A percentile compares a stretch with the other conserved stretches of the same genome.
phyloP scores from a whole-genome alignment of 2,329 filamentous ascomycete species.

The Stylonectria norvegica region DNA sequence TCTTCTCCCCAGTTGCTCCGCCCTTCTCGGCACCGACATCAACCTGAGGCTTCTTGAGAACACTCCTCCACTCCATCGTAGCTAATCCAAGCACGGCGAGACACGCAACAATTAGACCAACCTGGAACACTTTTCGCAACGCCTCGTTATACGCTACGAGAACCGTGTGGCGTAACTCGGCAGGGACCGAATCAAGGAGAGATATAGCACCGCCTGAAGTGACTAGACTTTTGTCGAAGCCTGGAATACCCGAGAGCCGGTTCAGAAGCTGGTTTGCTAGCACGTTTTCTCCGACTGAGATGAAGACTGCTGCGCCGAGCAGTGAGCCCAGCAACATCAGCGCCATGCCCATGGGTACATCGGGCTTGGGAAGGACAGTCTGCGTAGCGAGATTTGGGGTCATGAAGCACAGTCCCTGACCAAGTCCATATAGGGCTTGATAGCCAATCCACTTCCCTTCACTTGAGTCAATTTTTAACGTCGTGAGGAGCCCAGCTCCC shows the following conservation, averaged over 20 bases:
- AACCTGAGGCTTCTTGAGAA: background rate
- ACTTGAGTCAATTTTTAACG: slow-evolving; percentile 20
- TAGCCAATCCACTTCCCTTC: slow-evolving; percentile 22
- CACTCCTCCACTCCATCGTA: background rate
- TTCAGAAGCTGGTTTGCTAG: slow-evolving; percentile 39
- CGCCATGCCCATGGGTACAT: slow-evolving; percentile 42
- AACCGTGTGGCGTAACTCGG: slow-evolving; percentile 10
- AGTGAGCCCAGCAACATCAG: slow-evolving; percentile 44
- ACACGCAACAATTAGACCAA: slow-evolving; percentile 1
- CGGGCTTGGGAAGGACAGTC: slow-evolving; percentile 41
- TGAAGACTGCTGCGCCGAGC: slow-evolving; percentile 43
- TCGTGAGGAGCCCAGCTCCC: slow-evolving; percentile 41
- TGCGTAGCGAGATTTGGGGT: slow-evolving; percentile 44
- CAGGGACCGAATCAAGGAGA: slow-evolving; percentile 24
- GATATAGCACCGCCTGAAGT: slow-evolving; percentile 26
- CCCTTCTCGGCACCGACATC: background rate
- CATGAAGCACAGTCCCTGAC: slow-evolving; percentile 42
- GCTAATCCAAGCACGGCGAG: background rate
- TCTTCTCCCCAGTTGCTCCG: background rate
- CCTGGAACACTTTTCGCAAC: slow-evolving; percentile 1
- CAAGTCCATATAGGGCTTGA: slow-evolving; percentile 40
- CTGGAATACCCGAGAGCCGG: slow-evolving; percentile 29
- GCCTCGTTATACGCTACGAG: slow-evolving; percentile 2
- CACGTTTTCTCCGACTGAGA: slow-evolving; percentile 45
- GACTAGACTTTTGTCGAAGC: slow-evolving; percentile 18